Evolutionary conservation across 1,284 basidiomycete species (phyloP), one percentile per base, ranked within the genome.

Genomic region (Polyporus tsugae): DNA sequence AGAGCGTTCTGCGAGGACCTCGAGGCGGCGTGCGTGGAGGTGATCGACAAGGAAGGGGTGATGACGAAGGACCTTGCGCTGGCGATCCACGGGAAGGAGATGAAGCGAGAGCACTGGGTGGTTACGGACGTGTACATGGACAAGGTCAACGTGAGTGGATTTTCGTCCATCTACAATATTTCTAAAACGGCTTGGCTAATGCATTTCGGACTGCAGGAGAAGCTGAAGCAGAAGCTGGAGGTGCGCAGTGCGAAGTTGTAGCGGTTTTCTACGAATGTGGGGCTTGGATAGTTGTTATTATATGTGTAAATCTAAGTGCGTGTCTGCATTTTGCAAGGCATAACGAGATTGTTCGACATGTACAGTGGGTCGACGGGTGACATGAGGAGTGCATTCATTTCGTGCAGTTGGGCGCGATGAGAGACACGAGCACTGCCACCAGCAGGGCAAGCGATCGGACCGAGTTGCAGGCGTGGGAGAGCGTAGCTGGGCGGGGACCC

Each of bases 31-130:
- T 99, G 98, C 79, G 87, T 98, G 1, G 95, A 99, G 81, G 89
- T 94, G 22, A 98, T 99, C 74, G 95, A 98, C 80, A 78, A 86
- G 75, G 96, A 97, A 78, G 91, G 91, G 9, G 80, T 98, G 69
- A 98, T 98, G 96, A 98, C 97, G 68, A 97, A 97, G 87, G 97
- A 99, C 84, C 85, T 99, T 61, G 97, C 97, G 33, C 86, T 99
- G 41, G 92, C 96, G 15, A 98, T 99, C 78, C 92, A 99, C 78
- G 97, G 97, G 65, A 95, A 95, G 87, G 81, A 88, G 64, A 92
- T 97, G 93, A 90, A 90, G 83, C 86, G 95, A 74, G 94, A 96
- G 76, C 94, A 98, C 81, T 98, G 96, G 94, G 96, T 97, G 46
- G 84, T 95, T 42, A 98, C 96, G 2, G 89, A 93, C 78, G 93